Conservation (phyloP, 768 basidiomycete genomes). For the Collybia nuda region DNA sequence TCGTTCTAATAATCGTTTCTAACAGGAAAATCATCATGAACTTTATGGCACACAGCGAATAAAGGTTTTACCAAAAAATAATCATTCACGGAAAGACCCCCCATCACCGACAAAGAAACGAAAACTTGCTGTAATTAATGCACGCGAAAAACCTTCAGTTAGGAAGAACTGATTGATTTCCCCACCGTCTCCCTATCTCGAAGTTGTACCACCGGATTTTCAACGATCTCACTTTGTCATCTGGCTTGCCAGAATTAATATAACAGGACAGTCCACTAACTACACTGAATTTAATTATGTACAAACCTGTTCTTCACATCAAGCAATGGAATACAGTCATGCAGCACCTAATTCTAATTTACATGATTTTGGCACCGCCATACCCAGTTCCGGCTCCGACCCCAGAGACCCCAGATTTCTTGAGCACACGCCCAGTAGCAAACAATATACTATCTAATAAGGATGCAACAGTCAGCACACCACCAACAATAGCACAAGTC, state of each 20-base stretch:
- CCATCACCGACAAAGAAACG: slow-evolving; percentile 30
- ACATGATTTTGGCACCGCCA: slow-evolving; percentile 45
- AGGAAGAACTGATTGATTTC: slow-evolving; percentile 7
- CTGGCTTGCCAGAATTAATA: slow-evolving; percentile 6
- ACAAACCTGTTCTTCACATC: background rate
- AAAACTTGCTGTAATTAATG: slow-evolving; percentile 16
- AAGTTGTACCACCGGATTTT: background rate
- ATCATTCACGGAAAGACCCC: slow-evolving; percentile 11
- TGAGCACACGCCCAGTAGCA: slow-evolving; percentile 73
- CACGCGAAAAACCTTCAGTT: slow-evolving; percentile 5
- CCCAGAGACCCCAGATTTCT: slow-evolving; percentile 44
- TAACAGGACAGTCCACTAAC: slow-evolving; percentile 9
- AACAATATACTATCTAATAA: slow-evolving; percentile 87
- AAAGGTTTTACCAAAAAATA: slow-evolving; percentile 7
- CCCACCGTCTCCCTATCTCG: background rate
- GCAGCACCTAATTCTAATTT: slow-evolving; percentile 15
- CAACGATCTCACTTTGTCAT: slow-evolving; percentile 5
- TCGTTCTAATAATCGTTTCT: background rate
- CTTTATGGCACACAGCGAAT: slow-evolving; percentile 24
- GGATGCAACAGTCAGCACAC: slow-evolving; percentile 92
- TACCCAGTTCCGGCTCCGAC: slow-evolving; percentile 29
- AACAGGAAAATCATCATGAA: slow-evolving; percentile 41
- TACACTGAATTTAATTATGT: slow-evolving; percentile 8
- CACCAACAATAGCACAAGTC: slow-evolving; percentile 96
- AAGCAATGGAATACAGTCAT: slow-evolving; percentile 9